A percentile compares a stretch with the other conserved stretches of the same genome.
phyloP scores from a whole-genome alignment of 148 eudicot species.

The Vaccinium corymbosum region DNA sequence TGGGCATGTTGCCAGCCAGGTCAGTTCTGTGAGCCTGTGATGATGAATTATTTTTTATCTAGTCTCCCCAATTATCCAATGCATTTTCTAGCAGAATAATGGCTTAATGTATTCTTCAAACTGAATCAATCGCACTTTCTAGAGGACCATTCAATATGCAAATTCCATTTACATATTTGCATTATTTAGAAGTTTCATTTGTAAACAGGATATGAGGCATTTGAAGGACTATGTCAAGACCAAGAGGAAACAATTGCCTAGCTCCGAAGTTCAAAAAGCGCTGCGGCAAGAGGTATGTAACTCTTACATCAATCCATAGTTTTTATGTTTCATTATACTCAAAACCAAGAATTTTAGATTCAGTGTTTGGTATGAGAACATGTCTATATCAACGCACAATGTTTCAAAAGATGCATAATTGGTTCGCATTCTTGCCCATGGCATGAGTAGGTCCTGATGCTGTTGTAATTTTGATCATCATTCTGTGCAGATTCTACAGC shows the following conservation, averaged over 20 bases:
- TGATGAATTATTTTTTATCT: not conserved
- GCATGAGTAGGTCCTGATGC: not conserved
- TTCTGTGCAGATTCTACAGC: conserved; percentile 59
- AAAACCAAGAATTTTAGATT: not conserved
- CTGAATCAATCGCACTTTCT: not conserved
- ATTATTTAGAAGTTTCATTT: not conserved
- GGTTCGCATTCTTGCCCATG: not conserved
- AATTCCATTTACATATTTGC: not conserved
- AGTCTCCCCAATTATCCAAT: not conserved
- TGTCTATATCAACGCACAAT: not conserved
- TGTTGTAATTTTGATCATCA: not conserved
- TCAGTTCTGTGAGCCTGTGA: not conserved
- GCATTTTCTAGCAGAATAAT: not conserved
- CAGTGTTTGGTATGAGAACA: not conserved
- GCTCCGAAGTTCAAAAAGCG: conserved; percentile 47
- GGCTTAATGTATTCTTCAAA: not conserved
- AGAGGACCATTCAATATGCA: not conserved
- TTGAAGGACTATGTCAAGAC: conserved; percentile 36
- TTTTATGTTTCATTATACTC: not conserved
- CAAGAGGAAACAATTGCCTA: conserved; percentile 46
- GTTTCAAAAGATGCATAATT: not conserved
- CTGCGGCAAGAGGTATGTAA: conserved; percentile 71
- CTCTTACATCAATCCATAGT: not conserved
- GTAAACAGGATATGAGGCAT: conserved; percentile 47
- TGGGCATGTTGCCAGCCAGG: not conserved